A percentile compares a stretch with the other conserved stretches of the same genome.
Conservation (phyloP, 129 eudicot genomes). For the Saussurea involucrata region DNA sequence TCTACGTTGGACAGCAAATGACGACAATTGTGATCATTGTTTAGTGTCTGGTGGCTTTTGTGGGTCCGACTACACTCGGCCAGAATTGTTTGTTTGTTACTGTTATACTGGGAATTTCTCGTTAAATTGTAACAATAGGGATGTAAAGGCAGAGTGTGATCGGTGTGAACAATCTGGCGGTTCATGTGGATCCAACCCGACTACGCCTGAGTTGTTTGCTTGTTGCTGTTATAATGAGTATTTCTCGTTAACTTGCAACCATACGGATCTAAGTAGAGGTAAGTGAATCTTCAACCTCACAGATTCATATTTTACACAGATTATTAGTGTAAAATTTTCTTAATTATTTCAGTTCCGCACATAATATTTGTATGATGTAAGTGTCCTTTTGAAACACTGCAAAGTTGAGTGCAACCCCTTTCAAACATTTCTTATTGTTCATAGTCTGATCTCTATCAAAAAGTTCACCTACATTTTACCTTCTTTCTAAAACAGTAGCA, state of each 20-base stretch:
- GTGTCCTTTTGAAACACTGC: too few relatives aligned
- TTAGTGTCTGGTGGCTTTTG: constrained; percentile 43
- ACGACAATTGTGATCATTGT: constrained; percentile 27
- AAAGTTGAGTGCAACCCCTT: too few relatives aligned
- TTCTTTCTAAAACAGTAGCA: background rate
- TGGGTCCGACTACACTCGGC: constrained; percentile 23
- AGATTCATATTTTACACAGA: background rate
- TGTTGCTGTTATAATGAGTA: constrained; percentile 36
- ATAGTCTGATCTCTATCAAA: too few relatives aligned
- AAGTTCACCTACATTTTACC: background rate
- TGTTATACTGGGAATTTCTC: constrained; percentile 24
- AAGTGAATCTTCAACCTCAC: background rate
- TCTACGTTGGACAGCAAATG: constrained; percentile 39
- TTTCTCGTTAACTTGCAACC: constrained; percentile 12
- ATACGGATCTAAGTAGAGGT: background rate
- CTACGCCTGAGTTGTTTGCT: constrained; percentile 18
- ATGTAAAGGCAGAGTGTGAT: background rate
- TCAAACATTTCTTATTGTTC: too few relatives aligned
- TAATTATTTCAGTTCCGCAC: background rate
- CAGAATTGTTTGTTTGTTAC: constrained; percentile 32
- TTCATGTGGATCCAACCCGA: constrained; percentile 32
- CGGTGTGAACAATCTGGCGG: constrained; percentile 39
- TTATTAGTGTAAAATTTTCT: background rate
- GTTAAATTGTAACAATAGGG: background rate
- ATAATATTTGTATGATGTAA: too few relatives aligned